Evolutionary conservation across 2,329 filamentous ascomycete species (phyloP).

Genomic region (Fusarium sp.): DNA sequence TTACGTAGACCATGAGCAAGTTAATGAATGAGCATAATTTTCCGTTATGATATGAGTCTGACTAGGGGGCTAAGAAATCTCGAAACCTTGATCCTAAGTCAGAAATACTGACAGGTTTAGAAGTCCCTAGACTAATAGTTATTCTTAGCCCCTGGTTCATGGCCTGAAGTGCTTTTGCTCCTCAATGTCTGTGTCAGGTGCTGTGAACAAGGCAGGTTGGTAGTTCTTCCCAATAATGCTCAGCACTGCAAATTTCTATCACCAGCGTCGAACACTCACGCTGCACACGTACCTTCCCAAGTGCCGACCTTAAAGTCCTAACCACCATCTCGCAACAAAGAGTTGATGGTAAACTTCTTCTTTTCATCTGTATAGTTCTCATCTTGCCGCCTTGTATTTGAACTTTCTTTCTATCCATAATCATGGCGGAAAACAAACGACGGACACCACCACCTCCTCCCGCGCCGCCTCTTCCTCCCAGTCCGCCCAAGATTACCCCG

Average conservation of each 20-base stretch:
- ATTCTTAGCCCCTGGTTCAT: neutral
- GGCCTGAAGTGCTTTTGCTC: neutral
- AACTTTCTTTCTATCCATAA: too few relatives aligned
- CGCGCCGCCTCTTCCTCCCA: neutral
- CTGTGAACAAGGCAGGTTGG: neutral
- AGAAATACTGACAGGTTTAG: too few relatives aligned
- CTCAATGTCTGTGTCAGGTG: neutral
- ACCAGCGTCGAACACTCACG: neutral
- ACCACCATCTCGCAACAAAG: neutral
- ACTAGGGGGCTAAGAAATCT: too few relatives aligned
- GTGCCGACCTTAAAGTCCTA: neutral
- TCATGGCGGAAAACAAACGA: neutral
- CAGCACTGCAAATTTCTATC: neutral
- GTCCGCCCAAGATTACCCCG: neutral
- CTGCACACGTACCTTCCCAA: neutral
- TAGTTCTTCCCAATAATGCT: neutral
- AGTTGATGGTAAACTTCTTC: neutral
- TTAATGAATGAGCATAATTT: neutral
- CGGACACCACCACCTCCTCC: neutral
- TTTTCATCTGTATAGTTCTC: neutral
- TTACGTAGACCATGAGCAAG: neutral
- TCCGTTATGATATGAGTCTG: too few relatives aligned
- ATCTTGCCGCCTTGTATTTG: neutral
- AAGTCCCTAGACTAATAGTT: neutral
- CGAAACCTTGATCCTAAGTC: too few relatives aligned